Evolutionary conservation across 2,329 filamentous ascomycete genomes (phyloP), one percentile per base, ranked within the genome.

Genomic region (Sphaerostilbella broomeana): DNA sequence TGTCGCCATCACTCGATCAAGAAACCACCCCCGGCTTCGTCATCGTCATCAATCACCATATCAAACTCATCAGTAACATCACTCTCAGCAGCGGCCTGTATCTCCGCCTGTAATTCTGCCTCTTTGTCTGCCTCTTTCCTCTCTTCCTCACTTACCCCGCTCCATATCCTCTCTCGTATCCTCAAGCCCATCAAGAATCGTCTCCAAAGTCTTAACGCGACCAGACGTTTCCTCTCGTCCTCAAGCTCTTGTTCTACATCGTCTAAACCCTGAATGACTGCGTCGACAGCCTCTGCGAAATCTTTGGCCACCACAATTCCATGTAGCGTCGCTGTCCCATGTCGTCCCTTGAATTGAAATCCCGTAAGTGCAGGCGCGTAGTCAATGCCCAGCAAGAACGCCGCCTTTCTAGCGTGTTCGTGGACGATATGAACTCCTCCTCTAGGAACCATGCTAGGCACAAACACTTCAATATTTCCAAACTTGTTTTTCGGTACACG

Each of bases 401-500:
- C 87, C 2, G 90, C 90, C 35, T 75, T 75, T 2, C 75, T 68
- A 1, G 85, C 82, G 35, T 81, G 53, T 32, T 73, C 64, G 42
- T 71, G 63, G 5, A 61, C 52, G 17, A 97, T 67, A 58, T 97
- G 87, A 2, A 79, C 73, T 2, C 86, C 89, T 0, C 92, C 90
- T 27, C 65, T 63, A 0, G 92, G 92, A 1, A 97, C 72, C 92
- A 98, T 97, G 46, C 79, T 86, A 0, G 86, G 81, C 9, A 95
- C 88, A 57, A 90, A 97, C 26, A 94, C 75, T 54, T 97, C 92
- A 43, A 97, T 81, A 55, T 98, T 98, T 9, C 88, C 88, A 59
- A 87, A 98, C 13, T 83, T 81, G 56, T 98, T 98, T 63, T 86
- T 90, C 0, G 92, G 90, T 2, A 97, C 74, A 10, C 71, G 69